Percentiles rank a stretch among this genome's conserved stretches.
These are phyloP conservation scores for Cercospora nicotianae DNA, from an alignment of 2,329 filamentous ascomycete species.

Conservation along the genomic window DNA sequence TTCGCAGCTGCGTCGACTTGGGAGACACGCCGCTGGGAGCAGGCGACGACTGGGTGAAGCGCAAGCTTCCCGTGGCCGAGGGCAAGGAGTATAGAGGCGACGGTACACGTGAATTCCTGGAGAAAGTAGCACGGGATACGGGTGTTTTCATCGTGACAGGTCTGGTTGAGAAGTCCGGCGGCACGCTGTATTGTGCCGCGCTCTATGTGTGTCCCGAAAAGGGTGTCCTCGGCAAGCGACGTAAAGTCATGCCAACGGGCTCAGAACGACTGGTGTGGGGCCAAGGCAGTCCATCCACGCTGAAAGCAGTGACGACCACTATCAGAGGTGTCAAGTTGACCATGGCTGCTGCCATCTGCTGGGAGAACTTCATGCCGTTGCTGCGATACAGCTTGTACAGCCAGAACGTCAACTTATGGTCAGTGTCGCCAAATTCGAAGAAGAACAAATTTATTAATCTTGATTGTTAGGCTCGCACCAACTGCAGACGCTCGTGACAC, in stretches of 20 bases:
- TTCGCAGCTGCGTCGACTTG: slow-evolving; percentile 74
- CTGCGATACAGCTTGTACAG: slow-evolving; percentile 79
- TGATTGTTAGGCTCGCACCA: slow-evolving; percentile 62
- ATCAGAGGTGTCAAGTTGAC: slow-evolving; percentile 79
- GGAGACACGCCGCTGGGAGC: slow-evolving; percentile 74
- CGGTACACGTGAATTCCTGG: slow-evolving; percentile 77
- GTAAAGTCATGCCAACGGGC: slow-evolving; percentile 92
- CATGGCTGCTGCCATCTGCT: slow-evolving; percentile 86
- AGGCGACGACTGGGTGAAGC: slow-evolving; percentile 69
- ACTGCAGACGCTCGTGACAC: slow-evolving; percentile 82
- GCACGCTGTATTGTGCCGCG: slow-evolving; percentile 78
- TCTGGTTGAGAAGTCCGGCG: slow-evolving; percentile 74
- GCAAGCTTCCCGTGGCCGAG: slow-evolving; percentile 56
- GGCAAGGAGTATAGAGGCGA: slow-evolving; percentile 59
- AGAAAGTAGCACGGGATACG: slow-evolving; percentile 71
- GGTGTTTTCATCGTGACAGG: slow-evolving; percentile 82
- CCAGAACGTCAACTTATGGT: slow-evolving; percentile 86
- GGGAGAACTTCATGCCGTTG: slow-evolving; percentile 96
- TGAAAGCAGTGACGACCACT: slow-evolving; percentile 74
- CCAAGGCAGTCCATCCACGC: slow-evolving; percentile 74
- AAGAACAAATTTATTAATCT: neutral
- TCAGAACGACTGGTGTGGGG: slow-evolving; percentile 85
- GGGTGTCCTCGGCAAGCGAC: slow-evolving; percentile 77
- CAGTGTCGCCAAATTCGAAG: neutral
- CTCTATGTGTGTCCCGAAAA: slow-evolving; percentile 76